phyloP scores from a whole-genome alignment of 2,329 filamentous ascomycete species.

The Cladosporium austrohemisphaericum region DNA sequence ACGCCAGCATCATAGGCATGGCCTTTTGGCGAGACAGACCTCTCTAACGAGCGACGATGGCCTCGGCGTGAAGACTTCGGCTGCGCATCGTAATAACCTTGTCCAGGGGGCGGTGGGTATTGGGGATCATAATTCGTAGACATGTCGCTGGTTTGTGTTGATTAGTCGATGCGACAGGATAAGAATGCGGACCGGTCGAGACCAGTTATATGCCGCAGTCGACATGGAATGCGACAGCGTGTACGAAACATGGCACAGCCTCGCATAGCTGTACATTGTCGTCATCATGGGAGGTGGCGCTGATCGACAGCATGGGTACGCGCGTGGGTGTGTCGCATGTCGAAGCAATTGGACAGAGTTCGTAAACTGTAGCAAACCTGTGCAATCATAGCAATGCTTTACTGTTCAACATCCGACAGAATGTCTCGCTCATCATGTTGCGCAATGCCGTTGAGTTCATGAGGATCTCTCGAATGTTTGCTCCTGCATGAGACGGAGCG shows the following conservation, averaged over 20 bases:
- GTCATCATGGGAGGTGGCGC: slow-evolving; percentile 11
- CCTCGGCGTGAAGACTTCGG: neutral
- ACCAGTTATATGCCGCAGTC: slow-evolving; percentile 5
- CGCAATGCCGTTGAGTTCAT: too few relatives aligned
- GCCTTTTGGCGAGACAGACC: slow-evolving; percentile 1
- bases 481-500: too few relatives aligned
- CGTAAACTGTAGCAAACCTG: too few relatives aligned
- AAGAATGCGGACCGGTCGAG: too few relatives aligned
- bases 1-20: neutral
- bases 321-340: slow-evolving; percentile 10
- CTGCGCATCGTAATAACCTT: slow-evolving; percentile 10
- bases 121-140: slow-evolving; percentile 4
- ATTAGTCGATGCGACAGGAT: too few relatives aligned
- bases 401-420: too few relatives aligned
- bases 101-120: slow-evolving; percentile 5
- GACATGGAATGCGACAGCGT: too few relatives aligned
- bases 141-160: neutral
- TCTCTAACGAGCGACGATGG: neutral
- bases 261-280: too few relatives aligned
- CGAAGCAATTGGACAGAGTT: slow-evolving; percentile 8
- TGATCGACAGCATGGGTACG: slow-evolving; percentile 9
- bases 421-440: too few relatives aligned
- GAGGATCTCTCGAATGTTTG: too few relatives aligned
- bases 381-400: too few relatives aligned
- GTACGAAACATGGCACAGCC: too few relatives aligned